Evolutionary conservation across 139 green algal genomes (phyloP), one percentile per base, ranked within the genome.

Genomic region (Tetraselmis striata): DNA sequence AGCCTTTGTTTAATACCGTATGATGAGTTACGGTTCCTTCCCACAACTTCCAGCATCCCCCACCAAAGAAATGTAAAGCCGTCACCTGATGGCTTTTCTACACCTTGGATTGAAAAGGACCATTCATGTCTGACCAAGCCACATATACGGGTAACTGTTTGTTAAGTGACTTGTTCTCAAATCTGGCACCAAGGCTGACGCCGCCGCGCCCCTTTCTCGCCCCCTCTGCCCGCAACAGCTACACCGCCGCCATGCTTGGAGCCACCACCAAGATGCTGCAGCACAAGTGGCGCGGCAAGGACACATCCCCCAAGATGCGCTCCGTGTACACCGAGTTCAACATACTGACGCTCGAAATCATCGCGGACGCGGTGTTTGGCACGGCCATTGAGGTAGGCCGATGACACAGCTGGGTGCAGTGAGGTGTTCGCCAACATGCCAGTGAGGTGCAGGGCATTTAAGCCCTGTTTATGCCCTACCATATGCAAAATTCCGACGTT

Each of bases 311-410:
- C 22, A 30, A 29, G 27, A 75, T 78, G 23, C 83, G 90, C 1
- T 89, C 95, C 59, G 45, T 94, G 28, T 95, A 95, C 59, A 79
- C 81, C 2, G 94, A 98, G 84, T 97, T 97, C 89, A 98, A 98
- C 78, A 78, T 87, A 32, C 90, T 98, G 2, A 98, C 94, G 0
- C 89, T 98, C 28, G 75, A 84, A 2, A 91, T 97, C 59, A 94
- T 92, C 2, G 84, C 92, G 5, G 84, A 86, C n/a, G 93, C 93
- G 23, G 84, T 98, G 28, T 98, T 98, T 85, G 93, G 94, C 0
- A 67, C 45, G 45, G 45, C 45, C 18, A 67, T 67, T 18, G 45
- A 67, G 45, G 45, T 67, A 18, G 23, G 32, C 77, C 45, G 32
- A 81, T 59, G 83, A 84, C 0, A 75, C 83, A n/a, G 45, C n/a